phyloP scores from a whole-genome alignment of 768 basidiomycete species.

The Tylopilus sp. region DNA sequence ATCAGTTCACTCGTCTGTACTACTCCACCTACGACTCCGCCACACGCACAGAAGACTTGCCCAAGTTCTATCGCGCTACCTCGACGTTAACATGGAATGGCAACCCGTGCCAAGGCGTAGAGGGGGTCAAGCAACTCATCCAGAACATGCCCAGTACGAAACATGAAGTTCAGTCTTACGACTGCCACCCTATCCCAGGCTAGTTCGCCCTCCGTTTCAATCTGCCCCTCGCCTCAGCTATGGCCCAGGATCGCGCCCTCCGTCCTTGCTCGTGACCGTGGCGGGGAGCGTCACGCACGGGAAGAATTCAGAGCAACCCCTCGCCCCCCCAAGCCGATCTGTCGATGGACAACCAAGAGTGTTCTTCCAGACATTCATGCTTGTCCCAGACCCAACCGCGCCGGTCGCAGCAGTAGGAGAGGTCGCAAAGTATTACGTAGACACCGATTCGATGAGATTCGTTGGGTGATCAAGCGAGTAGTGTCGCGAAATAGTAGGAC shows the following conservation, averaged over 20 bases:
- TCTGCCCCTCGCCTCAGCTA: conserved; percentile 11
- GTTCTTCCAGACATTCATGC: conserved; percentile 85
- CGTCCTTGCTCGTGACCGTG: conserved; percentile 74
- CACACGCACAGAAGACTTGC: conserved; percentile 71
- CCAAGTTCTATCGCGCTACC: conserved; percentile 73
- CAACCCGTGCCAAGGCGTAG: conserved; percentile 68
- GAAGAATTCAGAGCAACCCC: conserved; percentile 55
- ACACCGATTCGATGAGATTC: conserved; percentile 76
- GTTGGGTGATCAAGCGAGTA: conserved; percentile 66
- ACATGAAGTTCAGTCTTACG: conserved; percentile 84
- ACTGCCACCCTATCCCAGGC: conserved; percentile 90
- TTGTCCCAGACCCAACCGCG: conserved; percentile 69
- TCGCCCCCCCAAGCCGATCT: conserved; percentile 43
- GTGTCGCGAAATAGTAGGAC: no score
- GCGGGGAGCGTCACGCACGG: conserved; percentile 79
- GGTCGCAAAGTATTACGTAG: conserved; percentile 78
- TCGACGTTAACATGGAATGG: conserved; percentile 88
- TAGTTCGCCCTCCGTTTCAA: conserved; percentile 11
- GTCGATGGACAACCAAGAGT: conserved; percentile 79
- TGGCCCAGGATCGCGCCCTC: conserved; percentile 66
- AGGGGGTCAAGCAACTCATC: conserved; percentile 64
- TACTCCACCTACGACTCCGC: conserved; percentile 80
- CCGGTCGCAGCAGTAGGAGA: conserved; percentile 64
- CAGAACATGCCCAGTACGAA: conserved; percentile 74
- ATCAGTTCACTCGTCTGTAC: conserved; percentile 78